phyloP scores from a whole-genome alignment of 768 basidiomycete genomes.

The Favolaschia claudopus region DNA sequence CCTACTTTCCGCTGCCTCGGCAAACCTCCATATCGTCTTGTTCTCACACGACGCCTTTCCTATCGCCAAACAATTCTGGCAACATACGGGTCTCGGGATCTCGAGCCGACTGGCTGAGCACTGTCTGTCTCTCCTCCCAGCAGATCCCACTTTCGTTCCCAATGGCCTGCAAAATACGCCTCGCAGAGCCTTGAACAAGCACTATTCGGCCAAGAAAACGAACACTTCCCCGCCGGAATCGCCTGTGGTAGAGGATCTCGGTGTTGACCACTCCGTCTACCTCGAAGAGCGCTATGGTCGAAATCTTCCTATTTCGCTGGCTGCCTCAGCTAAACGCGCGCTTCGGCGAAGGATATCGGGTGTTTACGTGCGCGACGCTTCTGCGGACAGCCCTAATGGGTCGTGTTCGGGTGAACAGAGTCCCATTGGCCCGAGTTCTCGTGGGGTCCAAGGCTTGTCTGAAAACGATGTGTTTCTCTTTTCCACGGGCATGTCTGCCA shows the following conservation, averaged over 20 bases:
- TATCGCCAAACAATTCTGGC: conserved; percentile 93
- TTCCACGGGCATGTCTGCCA: conserved; percentile 91
- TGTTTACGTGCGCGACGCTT: conserved; percentile 70
- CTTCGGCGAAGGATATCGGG: conserved; percentile 91
- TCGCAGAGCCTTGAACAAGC: conserved; percentile 59
- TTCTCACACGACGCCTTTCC: conserved; percentile 68
- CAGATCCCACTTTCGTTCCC: conserved; percentile 39
- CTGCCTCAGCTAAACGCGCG: conserved; percentile 83
- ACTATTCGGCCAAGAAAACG: conserved; percentile 57
- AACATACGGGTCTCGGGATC: conserved; percentile 91
- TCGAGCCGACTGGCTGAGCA: conserved; percentile 87
- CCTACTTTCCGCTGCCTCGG: conserved; percentile 39
- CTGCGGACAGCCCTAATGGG: conserved; percentile 43
- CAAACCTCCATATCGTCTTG: conserved; percentile 83
- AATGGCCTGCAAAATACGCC: conserved; percentile 31
- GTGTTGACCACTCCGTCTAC: conserved; percentile 72
- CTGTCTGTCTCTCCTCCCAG: conserved; percentile 76
- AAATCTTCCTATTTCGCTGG: conserved; percentile 79
- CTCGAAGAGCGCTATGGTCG: conserved; percentile 96
- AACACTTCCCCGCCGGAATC: conserved; percentile 3
- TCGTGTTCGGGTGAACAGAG: conserved; percentile 54
- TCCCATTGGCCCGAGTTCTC: conserved; percentile 65
- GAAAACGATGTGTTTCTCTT: conserved; percentile 92
- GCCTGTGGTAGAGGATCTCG: conserved; percentile 53
- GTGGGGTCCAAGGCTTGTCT: conserved; percentile 72